Percentiles rank a stretch among this genome's conserved stretches.
These are phyloP conservation scores for Leccinum incarnatum DNA, from an alignment of 768 basidiomycete species.

Conservation along the genomic window DNA sequence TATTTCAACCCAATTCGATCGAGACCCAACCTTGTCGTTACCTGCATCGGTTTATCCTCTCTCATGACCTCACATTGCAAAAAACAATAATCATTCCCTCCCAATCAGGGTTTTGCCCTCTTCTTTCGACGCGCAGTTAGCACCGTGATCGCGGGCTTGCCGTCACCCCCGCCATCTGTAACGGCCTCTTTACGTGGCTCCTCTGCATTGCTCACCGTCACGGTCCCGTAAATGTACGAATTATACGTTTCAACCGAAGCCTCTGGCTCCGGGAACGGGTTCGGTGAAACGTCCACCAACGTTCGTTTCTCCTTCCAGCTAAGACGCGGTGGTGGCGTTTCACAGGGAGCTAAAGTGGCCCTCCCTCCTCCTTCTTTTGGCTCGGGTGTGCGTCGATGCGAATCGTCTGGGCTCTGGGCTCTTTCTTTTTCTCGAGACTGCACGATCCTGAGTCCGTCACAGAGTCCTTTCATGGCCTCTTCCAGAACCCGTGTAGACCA, in stretches of 20 bases:
- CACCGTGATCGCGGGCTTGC: conserved; percentile 44
- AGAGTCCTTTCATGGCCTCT: conserved; percentile 63
- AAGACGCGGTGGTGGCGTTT: conserved; percentile 48
- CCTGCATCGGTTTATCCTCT: background rate
- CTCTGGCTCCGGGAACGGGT: conserved; percentile 65
- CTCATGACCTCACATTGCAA: conserved; percentile 4
- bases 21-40: too few relatives aligned
- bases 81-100: background rate
- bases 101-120: conserved; percentile 28
- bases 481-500: conserved; percentile 73
- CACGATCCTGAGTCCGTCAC: conserved; percentile 54
- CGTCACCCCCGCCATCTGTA: conserved; percentile 10
- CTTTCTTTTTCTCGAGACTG: conserved; percentile 9
- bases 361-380: conserved; percentile 21
- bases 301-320: conserved; percentile 13
- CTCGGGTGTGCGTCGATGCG: conserved; percentile 43
- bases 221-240: conserved; percentile 58
- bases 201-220: conserved; percentile 48
- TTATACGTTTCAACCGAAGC: conserved; percentile 59
- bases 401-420: conserved; percentile 19
- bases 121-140: conserved; percentile 61
- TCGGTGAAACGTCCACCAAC: conserved; percentile 54
- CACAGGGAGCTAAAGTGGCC: conserved; percentile 42
- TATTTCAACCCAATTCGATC: conserved; percentile 8
- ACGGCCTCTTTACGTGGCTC: conserved; percentile 24